Percentiles rank a stretch among this genome's conserved stretches.
Conservation (phyloP, 768 basidiomycete genomes). For the Tricholoma saponaceum region DNA sequence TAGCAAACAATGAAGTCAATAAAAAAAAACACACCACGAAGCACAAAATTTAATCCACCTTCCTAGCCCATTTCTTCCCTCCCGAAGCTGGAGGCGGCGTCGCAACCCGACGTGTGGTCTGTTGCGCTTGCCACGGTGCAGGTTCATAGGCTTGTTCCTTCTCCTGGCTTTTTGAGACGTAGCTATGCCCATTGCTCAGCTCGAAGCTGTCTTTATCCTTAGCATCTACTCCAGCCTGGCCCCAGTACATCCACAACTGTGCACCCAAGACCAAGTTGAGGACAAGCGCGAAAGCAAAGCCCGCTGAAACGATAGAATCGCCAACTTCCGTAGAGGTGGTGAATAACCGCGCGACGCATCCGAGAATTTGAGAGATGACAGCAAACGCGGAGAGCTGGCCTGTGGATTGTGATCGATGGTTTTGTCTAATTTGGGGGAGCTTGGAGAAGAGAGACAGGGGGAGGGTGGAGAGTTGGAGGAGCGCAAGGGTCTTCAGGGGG, state of each 20-base stretch:
- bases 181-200: conserved; percentile 5
- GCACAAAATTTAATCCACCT: conserved; percentile 52
- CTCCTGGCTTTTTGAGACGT: conserved; percentile 6
- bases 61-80: conserved; percentile 68
- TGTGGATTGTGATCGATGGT: conserved; percentile 69
- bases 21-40: conserved; percentile 12
- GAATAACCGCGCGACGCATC: conserved; percentile 89
- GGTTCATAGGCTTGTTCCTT: conserved; percentile 17
- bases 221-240: conserved; percentile 35
- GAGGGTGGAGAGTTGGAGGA: conserved; percentile 82
- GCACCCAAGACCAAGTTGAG: conserved; percentile 81
- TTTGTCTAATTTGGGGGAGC: conserved; percentile 88
- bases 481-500: conserved; percentile 48
- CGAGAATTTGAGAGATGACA: conserved; percentile 80
- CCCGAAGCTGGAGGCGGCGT: conserved; percentile 48
- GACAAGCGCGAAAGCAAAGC: conserved; percentile 77
- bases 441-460: conserved; percentile 92
- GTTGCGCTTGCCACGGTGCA: conserved; percentile 17
- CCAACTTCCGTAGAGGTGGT: conserved; percentile 90
- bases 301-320: conserved; percentile 75
- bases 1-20: conserved; percentile 12
- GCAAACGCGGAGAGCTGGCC: conserved; percentile 95
- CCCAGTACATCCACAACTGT: conserved; percentile 87
- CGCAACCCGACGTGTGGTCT: conserved; percentile 33
- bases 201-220: conserved; percentile 15